phyloP scores from a whole-genome alignment of 2,329 filamentous ascomycete species.

The Penicillium hordei region DNA sequence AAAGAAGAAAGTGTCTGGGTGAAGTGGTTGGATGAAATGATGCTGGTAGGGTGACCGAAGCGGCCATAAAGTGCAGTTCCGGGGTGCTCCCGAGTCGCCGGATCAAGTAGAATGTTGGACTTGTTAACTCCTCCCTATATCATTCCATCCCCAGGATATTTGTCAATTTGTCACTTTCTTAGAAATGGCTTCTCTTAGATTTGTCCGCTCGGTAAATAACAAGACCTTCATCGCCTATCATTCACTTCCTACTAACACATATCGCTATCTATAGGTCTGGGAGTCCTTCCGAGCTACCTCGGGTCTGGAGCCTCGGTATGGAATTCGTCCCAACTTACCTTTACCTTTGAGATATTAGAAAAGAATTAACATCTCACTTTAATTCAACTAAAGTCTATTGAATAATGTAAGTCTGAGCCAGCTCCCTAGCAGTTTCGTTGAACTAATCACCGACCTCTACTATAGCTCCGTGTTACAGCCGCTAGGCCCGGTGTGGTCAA shows the following conservation, averaged over 20 bases:
- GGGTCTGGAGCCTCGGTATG: slow-evolving; percentile 82
- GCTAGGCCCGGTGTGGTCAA: slow-evolving; percentile 62
- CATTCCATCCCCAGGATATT: neutral
- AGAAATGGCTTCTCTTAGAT: slow-evolving; percentile 57
- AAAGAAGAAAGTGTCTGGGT: slow-evolving; percentile 5
- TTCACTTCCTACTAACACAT: slow-evolving; percentile 17
- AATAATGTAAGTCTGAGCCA: slow-evolving; percentile 40
- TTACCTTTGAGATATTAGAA: neutral
- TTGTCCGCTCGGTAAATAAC: slow-evolving; percentile 61
- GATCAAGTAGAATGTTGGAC: slow-evolving; percentile 8
- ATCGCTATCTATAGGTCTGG: slow-evolving; percentile 61
- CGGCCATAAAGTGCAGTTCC: slow-evolving; percentile 33
- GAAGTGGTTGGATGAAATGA: slow-evolving; percentile 15
- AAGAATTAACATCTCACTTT: slow-evolving; percentile 6
- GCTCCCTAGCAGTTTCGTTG: neutral
- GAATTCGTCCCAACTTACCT: slow-evolving; percentile 4
- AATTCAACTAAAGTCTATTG: slow-evolving; percentile 28
- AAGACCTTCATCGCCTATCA: neutral
- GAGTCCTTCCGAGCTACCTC: slow-evolving; percentile 83
- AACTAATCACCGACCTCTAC: slow-evolving; percentile 4
- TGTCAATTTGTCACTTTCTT: neutral
- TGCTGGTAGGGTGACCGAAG: slow-evolving; percentile 29
- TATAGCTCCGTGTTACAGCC: slow-evolving; percentile 60
- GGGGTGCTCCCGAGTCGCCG: slow-evolving; percentile 7
- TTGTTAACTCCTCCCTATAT: neutral